These are phyloP conservation scores for Cyberlindnera nakhonratchasimensis DNA, from an alignment of 805 yeast genomes.

Conservation along the genomic window DNA sequence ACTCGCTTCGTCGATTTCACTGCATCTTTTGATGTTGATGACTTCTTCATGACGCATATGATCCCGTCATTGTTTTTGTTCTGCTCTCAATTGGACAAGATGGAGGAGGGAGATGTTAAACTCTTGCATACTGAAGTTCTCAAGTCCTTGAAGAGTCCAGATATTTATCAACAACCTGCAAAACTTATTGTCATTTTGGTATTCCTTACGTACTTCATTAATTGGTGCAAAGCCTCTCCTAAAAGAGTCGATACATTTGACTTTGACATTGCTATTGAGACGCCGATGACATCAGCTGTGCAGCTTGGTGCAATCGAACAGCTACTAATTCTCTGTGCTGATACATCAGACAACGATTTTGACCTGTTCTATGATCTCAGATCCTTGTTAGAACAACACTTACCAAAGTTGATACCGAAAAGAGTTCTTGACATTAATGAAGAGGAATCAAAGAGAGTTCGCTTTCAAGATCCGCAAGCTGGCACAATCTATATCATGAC, in stretches of 20 bases:
- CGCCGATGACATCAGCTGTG: slow-evolving; percentile 55
- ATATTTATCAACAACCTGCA: slow-evolving; percentile 45
- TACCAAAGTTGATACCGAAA: slow-evolving; percentile 53
- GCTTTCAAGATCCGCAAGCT: slow-evolving; percentile 24
- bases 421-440: slow-evolving; percentile 50
- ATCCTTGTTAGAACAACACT: slow-evolving; percentile 59
- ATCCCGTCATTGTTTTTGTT: slow-evolving; percentile 55
- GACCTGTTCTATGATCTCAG: slow-evolving; percentile 62
- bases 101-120: slow-evolving; percentile 37
- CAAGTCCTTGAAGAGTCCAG: slow-evolving; percentile 36
- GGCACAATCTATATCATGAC: slow-evolving; percentile 22
- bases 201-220: slow-evolving; percentile 55
- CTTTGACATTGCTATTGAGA: slow-evolving; percentile 52
- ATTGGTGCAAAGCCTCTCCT: slow-evolving; percentile 59
- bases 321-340: slow-evolving; percentile 57
- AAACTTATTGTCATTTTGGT: slow-evolving; percentile 46
- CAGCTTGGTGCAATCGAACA: slow-evolving; percentile 71
- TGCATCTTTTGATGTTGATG: slow-evolving; percentile 51
- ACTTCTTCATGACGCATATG: slow-evolving; percentile 59
- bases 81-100: slow-evolving; percentile 36
- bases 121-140: slow-evolving; percentile 36
- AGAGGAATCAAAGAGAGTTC: slow-evolving; percentile 36
- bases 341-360: slow-evolving; percentile 44
- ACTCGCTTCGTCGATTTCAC: slow-evolving; percentile 42
- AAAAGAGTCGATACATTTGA: slow-evolving; percentile 44